These are phyloP conservation scores for Thermoascus crustaceus DNA, from an alignment of 2,329 filamentous ascomycete species.

Conservation along the genomic window DNA sequence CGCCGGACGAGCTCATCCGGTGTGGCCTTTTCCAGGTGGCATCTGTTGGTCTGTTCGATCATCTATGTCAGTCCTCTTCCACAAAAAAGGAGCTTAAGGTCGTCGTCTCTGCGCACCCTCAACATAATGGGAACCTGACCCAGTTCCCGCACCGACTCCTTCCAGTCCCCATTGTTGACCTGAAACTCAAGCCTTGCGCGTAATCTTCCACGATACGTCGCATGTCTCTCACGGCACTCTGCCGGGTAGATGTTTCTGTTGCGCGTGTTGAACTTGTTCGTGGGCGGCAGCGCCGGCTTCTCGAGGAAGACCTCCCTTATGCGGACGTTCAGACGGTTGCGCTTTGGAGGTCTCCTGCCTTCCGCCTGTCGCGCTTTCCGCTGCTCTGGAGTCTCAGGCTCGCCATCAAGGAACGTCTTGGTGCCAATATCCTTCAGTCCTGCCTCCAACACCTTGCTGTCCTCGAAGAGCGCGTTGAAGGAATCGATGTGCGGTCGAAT, in stretches of 20 bases:
- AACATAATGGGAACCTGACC: slow-evolving; percentile 91
- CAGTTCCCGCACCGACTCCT: slow-evolving; percentile 74
- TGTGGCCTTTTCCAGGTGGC: slow-evolving; percentile 78
- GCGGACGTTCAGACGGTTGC: slow-evolving; percentile 69
- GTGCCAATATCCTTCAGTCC: slow-evolving; percentile 82
- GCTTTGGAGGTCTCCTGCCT: slow-evolving; percentile 45
- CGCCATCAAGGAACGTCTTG: slow-evolving; percentile 78
- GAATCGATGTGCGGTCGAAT: slow-evolving; percentile 89
- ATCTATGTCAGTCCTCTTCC: background rate
- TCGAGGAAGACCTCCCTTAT: slow-evolving; percentile 76
- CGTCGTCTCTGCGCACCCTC: slow-evolving; percentile 47
- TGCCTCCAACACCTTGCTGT: slow-evolving; percentile 63
- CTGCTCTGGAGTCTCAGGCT: slow-evolving; percentile 38
- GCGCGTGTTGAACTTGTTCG: slow-evolving; percentile 71
- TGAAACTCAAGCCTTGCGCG: slow-evolving; percentile 74
- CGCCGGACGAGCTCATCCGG: slow-evolving; percentile 73
- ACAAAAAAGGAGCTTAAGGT: background rate
- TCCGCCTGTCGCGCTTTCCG: slow-evolving; percentile 42
- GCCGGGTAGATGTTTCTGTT: slow-evolving; percentile 82
- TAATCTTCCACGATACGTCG: slow-evolving; percentile 81
- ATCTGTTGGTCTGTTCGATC: slow-evolving; percentile 65
- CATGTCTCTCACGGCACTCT: slow-evolving; percentile 90
- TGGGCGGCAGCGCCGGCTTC: slow-evolving; percentile 67
- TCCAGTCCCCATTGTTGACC: slow-evolving; percentile 78
- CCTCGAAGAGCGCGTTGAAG: slow-evolving; percentile 82